A percentile compares a stretch with the other conserved stretches of the same genome.
These are phyloP conservation scores for Leccinum aurantiacum DNA, from an alignment of 768 basidiomycete genomes.

Conservation along the genomic window DNA sequence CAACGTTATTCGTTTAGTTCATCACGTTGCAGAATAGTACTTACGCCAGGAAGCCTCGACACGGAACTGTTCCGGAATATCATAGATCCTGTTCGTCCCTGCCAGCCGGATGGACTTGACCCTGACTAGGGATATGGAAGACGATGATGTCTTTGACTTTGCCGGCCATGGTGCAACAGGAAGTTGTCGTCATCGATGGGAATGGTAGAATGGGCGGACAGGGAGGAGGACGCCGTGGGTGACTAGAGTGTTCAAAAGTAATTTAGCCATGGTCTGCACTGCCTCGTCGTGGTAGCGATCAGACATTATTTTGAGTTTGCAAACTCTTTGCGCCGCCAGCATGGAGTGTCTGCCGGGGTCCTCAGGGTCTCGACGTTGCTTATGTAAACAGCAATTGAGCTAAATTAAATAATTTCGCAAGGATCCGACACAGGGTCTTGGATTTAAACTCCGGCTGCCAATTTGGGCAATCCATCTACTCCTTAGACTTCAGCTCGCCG, in stretches of 20 bases:
- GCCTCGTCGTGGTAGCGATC: not conserved
- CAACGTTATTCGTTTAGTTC: not conserved
- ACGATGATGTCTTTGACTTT: conserved; percentile 22
- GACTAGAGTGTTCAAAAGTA: not conserved
- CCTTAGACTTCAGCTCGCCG: not conserved
- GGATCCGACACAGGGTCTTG: not conserved
- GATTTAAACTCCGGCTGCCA: not conserved
- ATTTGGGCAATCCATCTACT: not conserved
- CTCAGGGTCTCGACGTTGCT: not conserved
- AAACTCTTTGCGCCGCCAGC: not conserved
- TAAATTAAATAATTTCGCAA: not conserved
- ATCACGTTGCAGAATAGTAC: conserved; percentile 14
- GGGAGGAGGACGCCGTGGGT: not conserved
- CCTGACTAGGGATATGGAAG: conserved; percentile 17
- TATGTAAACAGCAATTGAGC: not conserved
- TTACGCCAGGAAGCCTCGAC: not conserved
- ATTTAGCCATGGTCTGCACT: not conserved
- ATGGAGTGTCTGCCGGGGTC: not conserved
- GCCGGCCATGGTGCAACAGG: not conserved
- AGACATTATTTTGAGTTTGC: not conserved
- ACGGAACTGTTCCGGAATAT: conserved; percentile 18
- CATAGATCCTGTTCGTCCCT: conserved; percentile 7
- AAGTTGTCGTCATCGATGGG: not conserved
- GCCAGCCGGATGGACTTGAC: conserved; percentile 31
- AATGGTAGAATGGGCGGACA: not conserved